Percentiles rank a stretch among this genome's conserved stretches.
Conservation (phyloP, 2,329 filamentous ascomycete genomes). For the Monascus ruber region DNA sequence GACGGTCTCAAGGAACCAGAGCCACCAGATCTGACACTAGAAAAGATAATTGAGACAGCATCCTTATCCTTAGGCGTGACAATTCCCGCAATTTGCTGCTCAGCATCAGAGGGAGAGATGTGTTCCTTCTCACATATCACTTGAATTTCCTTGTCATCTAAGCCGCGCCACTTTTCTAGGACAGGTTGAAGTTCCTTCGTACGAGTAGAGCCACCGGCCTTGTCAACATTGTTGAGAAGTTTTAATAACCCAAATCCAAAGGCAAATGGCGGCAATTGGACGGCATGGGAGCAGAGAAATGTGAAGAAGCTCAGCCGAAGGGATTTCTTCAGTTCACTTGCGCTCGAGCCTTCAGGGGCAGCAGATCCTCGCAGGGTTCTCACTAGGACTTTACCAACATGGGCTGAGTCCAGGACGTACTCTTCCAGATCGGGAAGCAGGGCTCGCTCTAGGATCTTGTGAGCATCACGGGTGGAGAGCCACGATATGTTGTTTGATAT, state of each 20-base stretch:
- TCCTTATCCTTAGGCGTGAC: slow-evolving; percentile 48
- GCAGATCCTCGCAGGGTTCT: slow-evolving; percentile 45
- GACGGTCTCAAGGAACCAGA: slow-evolving; percentile 35
- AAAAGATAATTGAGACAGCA: slow-evolving; percentile 43
- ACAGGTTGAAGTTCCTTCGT: slow-evolving; percentile 66
- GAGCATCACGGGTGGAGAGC: slow-evolving; percentile 47
- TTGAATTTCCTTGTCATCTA: slow-evolving; percentile 42
- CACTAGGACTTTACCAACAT: slow-evolving; percentile 55
- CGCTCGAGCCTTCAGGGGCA: slow-evolving; percentile 22
- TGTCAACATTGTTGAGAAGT: slow-evolving; percentile 59
- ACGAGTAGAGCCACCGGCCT: slow-evolving; percentile 60
- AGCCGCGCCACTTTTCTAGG: slow-evolving; percentile 55
- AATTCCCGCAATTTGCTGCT: slow-evolving; percentile 42
- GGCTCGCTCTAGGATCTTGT: slow-evolving; percentile 52
- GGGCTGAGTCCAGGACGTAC: slow-evolving; percentile 65
- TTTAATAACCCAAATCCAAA: slow-evolving; percentile 64
- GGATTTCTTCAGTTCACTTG: slow-evolving; percentile 50
- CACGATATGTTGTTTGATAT: slow-evolving; percentile 40
- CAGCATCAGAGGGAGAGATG: slow-evolving; percentile 37
- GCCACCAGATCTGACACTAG: slow-evolving; percentile 35
- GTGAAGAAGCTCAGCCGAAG: slow-evolving; percentile 54
- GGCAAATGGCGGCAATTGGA: slow-evolving; percentile 54
- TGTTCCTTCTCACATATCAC: slow-evolving; percentile 40
- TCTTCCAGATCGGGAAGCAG: slow-evolving; percentile 74
- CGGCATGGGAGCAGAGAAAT: slow-evolving; percentile 63